Base-by-base conservation (phyloP, 495 filamentous ascomycete species). In the Annulohypoxylon moriforme region DNA sequence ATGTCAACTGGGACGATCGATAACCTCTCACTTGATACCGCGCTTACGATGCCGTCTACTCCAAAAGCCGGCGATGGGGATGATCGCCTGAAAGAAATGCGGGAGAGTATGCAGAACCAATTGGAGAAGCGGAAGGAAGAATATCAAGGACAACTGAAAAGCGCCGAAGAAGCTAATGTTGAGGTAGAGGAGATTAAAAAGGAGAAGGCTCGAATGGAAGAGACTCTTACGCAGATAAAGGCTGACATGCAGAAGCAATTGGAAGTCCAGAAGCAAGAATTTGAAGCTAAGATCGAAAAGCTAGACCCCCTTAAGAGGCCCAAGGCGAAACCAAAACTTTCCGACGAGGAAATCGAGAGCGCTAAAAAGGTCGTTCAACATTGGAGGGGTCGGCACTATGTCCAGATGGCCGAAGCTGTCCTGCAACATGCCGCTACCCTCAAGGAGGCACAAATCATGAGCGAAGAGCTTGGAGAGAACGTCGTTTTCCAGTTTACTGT, bases 391-490 rank as follows among this genome's bases (percentile, higher is more conserved):
- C 89, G 93, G 33, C 93, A 90, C 71, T 97, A 96, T 71, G 92
- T 98, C 55, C 90, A 90, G 59, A 97, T 99, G 92, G 93, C 94
- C n/a, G 96, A 98, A 78, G 89, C 90, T 13, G 89, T 98, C 29
- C 79, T 99, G 24, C 93, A 96, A 71, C 89, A 96, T 79, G 95
- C 95, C 7, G 89, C 92, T 11, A 88, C 88, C 36, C 80, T 98
- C 42, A 99, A 99, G 79, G 96, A 99, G 78, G 96, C 95, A 3
- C 96, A 99, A 77, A 89, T 99, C 55, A 95, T 99, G 92, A 98
- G 96, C 81, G 93, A 97, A 65, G 93, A 94, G 68, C 92, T 99
- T 86, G 94, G 96, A 72, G 96, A 97, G 81, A 89, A 89, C 69
- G 91, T 97, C 14, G 92, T 95, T 34, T 99, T 99, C 80, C 96